Percentiles rank a stretch among this genome's conserved stretches.
Conservation (phyloP, 2,329 filamentous ascomycete species). For the Fusarium sp. region DNA sequence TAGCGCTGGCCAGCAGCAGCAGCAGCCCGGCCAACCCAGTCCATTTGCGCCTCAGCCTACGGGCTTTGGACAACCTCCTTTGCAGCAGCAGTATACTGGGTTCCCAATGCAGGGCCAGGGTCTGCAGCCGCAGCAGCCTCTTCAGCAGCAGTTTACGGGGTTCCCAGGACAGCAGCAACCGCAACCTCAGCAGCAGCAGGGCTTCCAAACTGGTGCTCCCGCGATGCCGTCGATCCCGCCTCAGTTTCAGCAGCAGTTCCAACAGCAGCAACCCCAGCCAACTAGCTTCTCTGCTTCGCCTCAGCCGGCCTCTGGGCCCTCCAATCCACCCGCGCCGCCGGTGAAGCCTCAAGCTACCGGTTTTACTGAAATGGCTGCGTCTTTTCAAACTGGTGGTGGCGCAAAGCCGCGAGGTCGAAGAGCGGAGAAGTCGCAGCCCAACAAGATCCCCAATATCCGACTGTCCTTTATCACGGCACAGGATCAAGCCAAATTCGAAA, state of each 20-base stretch:
- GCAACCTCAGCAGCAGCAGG: constrained; percentile 64
- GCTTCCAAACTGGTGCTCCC: constrained; percentile 71
- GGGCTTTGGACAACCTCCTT: constrained; percentile 66
- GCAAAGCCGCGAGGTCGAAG: constrained; percentile 61
- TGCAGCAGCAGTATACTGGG: constrained; percentile 73
- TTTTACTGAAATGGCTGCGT: constrained; percentile 76
- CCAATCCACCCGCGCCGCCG: constrained; percentile 67
- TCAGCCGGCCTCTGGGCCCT: constrained; percentile 64
- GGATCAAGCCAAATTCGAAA: constrained; percentile 97
- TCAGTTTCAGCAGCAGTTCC: constrained; percentile 71
- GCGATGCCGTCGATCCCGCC: constrained; percentile 71
- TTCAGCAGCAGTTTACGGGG: constrained; percentile 78
- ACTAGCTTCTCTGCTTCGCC: constrained; percentile 62
- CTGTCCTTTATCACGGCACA: constrained; percentile 95
- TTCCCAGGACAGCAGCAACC: constrained; percentile 63
- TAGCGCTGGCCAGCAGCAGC: constrained; percentile 61
- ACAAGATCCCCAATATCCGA: constrained; percentile 92
- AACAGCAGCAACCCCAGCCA: constrained; percentile 60
- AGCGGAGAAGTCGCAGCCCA: constrained; percentile 64
- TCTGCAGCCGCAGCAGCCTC: constrained; percentile 69
- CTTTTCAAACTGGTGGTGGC: constrained; percentile 68
- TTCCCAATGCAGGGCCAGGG: constrained; percentile 66
- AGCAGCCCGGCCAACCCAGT: constrained; percentile 62
- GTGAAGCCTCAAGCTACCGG: constrained; percentile 76
- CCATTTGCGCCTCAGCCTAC: constrained; percentile 72